phyloP scores from a whole-genome alignment of 768 basidiomycete species.

The Leucosporidium creatinivorum region DNA sequence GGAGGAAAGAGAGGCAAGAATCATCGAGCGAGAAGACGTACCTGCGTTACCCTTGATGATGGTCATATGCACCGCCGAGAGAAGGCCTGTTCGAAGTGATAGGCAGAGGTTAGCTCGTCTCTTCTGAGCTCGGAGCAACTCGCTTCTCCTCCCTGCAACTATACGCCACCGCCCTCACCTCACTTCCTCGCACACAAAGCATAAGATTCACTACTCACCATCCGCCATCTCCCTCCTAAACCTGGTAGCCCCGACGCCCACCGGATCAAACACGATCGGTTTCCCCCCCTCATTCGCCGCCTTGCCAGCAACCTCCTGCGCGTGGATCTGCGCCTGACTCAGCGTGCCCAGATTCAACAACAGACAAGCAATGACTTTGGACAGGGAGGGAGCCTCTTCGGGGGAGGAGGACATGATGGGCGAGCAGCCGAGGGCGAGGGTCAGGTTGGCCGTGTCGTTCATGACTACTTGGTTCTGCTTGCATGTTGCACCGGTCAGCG shows the following conservation, averaged over 20 bases:
- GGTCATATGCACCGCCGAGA: slow-evolving; percentile 43
- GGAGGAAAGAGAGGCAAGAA: background rate
- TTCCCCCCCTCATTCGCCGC: slow-evolving; percentile 60
- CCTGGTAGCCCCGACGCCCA: slow-evolving; percentile 75
- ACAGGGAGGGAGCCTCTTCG: slow-evolving; percentile 72
- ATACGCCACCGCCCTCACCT: background rate
- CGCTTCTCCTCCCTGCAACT: no score
- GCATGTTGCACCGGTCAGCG: background rate
- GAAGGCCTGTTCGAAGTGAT: slow-evolving; percentile 14
- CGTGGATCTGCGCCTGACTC: slow-evolving; percentile 51
- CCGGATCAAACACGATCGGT: slow-evolving; percentile 82
- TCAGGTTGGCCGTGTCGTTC: slow-evolving; percentile 53
- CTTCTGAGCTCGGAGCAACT: no score
- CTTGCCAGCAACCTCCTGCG: slow-evolving; percentile 56
- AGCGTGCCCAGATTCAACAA: slow-evolving; percentile 85
- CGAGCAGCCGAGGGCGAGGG: slow-evolving; percentile 75
- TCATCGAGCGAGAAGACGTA: no score
- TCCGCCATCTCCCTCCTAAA: slow-evolving; percentile 60
- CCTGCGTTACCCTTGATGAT: slow-evolving; percentile 87
- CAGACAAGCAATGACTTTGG: slow-evolving; percentile 57
- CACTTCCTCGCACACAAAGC: background rate
- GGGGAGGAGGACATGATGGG: slow-evolving; percentile 89
- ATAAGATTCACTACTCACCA: no score
- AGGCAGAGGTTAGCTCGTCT: slow-evolving; percentile 6
- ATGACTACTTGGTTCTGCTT: slow-evolving; percentile 14